phyloP scores from a whole-genome alignment of 306 rosid species.

The Lupinus albus region DNA sequence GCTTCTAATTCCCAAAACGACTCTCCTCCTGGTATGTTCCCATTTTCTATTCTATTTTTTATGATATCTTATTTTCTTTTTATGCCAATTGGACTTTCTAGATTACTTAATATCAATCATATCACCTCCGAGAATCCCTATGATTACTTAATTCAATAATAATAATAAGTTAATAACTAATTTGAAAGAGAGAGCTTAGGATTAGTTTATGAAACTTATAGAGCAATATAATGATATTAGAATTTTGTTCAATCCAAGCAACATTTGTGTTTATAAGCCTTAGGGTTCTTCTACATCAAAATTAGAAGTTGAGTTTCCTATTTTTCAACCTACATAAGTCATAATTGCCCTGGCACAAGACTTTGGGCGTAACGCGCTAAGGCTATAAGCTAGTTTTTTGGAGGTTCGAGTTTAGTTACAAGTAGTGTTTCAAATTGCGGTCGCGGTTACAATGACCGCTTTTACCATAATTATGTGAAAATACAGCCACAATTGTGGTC shows the following conservation, averaged over 20 bases:
- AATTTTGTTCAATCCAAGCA: neutral
- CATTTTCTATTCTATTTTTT: neutral
- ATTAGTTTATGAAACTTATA: neutral
- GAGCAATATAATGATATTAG: neutral
- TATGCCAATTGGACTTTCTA: neutral
- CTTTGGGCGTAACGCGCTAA: conserved; percentile 35
- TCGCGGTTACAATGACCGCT: no score
- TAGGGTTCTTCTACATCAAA: conserved; percentile 1
- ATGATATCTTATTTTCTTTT: no score
- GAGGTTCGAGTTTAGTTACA: no score
- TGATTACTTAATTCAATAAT: no score
- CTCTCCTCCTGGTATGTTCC: conserved; percentile 61
- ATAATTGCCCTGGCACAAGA: neutral
- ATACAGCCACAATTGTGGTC: no score
- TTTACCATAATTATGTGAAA: no score
- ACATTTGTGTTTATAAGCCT: neutral
- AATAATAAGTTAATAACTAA: neutral
- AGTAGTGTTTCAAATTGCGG: no score
- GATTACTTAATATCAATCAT: no score
- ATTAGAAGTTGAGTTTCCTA: neutral
- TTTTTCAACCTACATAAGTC: neutral
- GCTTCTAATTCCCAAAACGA: conserved; percentile 69
- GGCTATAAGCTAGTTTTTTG: neutral
- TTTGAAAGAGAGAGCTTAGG: no score
- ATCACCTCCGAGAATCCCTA: no score